Percentiles rank a stretch among this genome's conserved stretches.
These are phyloP conservation scores for Penicillium taxi DNA, from an alignment of 495 filamentous ascomycete genomes.

Conservation along the genomic window DNA sequence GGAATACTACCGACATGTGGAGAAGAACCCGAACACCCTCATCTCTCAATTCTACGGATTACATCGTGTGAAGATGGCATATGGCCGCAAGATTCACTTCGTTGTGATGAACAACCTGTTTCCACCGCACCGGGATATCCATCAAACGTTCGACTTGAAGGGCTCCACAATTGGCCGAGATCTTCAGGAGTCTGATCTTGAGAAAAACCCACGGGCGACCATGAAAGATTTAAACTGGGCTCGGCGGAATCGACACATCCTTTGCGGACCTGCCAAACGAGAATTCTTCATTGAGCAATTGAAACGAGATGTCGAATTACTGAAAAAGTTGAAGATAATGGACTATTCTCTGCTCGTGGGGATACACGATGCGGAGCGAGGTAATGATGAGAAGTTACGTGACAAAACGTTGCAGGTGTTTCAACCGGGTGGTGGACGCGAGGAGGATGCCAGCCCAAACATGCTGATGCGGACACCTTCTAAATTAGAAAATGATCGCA, in stretches of 20 bases:
- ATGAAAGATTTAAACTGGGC: conserved; percentile 98
- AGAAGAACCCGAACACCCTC: conserved; percentile 87
- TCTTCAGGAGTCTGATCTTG: conserved; percentile 78
- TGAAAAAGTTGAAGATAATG: conserved; percentile 92
- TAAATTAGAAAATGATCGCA: conserved; percentile 84
- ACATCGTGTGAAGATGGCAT: conserved; percentile 97
- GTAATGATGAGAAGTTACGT: conserved; percentile 91
- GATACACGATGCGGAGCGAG: conserved; percentile 79
- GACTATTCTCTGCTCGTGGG: conserved; percentile 95
- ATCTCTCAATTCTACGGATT: conserved; percentile 98
- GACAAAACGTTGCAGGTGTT: conserved; percentile 95
- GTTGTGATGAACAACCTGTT: conserved; percentile 99
- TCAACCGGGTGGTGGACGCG: conserved; percentile 69
- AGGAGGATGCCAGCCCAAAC: conserved; percentile 48
- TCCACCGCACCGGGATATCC: conserved; percentile 93
- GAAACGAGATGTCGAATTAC: conserved; percentile 71
- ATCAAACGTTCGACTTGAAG: conserved; percentile 94
- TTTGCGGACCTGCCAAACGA: conserved; percentile 83
- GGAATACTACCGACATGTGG: conserved; percentile 91
- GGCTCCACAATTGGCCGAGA: conserved; percentile 94
- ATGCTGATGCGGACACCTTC: conserved; percentile 86
- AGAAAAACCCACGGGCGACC: conserved; percentile 83
- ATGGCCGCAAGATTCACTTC: conserved; percentile 97
- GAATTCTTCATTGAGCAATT: conserved; percentile 81
- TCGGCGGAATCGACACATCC: conserved; percentile 71